These are phyloP conservation scores for Cucurbitaria berberidis DNA, from an alignment of 2,329 filamentous ascomycete species.

Conservation along the genomic window DNA sequence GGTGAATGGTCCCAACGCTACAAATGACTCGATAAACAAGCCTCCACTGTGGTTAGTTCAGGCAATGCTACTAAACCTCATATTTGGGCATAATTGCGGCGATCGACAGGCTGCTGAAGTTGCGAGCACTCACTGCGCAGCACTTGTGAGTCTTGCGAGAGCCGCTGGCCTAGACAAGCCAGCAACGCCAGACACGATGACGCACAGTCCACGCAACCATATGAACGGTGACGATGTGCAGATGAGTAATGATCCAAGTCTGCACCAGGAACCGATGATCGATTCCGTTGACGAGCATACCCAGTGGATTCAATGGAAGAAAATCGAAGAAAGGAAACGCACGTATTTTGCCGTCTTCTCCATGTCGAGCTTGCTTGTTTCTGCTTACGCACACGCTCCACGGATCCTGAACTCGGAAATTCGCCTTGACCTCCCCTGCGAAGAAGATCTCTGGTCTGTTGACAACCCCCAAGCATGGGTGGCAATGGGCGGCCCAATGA, in stretches of 20 bases:
- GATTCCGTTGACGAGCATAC: constrained; percentile 62
- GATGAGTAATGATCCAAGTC: constrained; percentile 57
- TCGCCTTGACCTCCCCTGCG: constrained; percentile 84
- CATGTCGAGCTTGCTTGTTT: constrained; percentile 87
- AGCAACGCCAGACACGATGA: constrained; percentile 27
- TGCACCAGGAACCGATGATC: constrained; percentile 49
- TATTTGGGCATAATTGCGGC: constrained; percentile 93
- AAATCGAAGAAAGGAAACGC: constrained; percentile 86
- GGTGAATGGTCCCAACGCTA: constrained; percentile 59
- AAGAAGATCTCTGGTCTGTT: constrained; percentile 88
- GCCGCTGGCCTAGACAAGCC: constrained; percentile 77
- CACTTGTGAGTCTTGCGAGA: constrained; percentile 86
- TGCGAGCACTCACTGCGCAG: constrained; percentile 88
- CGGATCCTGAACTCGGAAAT: constrained; percentile 95
- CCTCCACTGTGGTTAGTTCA: constrained; percentile 94
- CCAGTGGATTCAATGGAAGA: constrained; percentile 92
- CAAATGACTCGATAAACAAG: constrained; percentile 67
- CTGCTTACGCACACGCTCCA: constrained; percentile 90
- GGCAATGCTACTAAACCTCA: constrained; percentile 93
- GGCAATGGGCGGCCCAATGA: constrained; percentile 73
- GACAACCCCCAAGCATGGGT: constrained; percentile 84
- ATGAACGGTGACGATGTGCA: constrained; percentile 62
- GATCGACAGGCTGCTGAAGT: constrained; percentile 92
- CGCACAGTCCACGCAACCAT: constrained; percentile 29
- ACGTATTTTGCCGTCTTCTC: constrained; percentile 92